These are phyloP conservation scores for Guillardia theta DNA, from an alignment of 78 protist species.

Conservation along the genomic window DNA sequence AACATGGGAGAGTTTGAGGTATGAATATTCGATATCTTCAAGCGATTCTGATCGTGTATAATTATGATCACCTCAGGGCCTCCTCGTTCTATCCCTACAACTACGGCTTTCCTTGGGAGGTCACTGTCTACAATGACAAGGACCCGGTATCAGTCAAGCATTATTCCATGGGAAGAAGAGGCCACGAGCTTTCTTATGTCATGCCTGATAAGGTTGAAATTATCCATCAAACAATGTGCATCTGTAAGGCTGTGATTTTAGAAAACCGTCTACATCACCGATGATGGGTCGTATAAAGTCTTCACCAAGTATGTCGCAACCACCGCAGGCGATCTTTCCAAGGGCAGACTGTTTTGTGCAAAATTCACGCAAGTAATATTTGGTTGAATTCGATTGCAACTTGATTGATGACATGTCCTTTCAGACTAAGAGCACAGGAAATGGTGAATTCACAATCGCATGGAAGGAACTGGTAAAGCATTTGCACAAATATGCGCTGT, in stretches of 20 bases:
- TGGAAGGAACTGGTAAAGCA: too few species aligned
- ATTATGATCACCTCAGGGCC: background rate
- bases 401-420: too few species aligned
- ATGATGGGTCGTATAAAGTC: background rate
- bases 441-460: too few species aligned
- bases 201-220: constrained; percentile 9
- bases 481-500: too few species aligned
- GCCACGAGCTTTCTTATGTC: background rate
- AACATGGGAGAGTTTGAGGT: too few species aligned
- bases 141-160: background rate
- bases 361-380: background rate
- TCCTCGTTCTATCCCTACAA: background rate
- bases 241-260: too few species aligned
- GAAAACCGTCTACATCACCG: background rate
- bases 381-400: too few species aligned
- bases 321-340: background rate
- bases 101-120: background rate
- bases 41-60: too few species aligned
- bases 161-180: background rate
- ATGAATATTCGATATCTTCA: too few species aligned
- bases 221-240: too few species aligned
- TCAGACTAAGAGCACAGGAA: too few species aligned
- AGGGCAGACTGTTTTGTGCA: background rate
- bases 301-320: background rate
- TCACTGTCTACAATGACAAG: background rate